A percentile compares a stretch with the other conserved stretches of the same genome.
Conservation (phyloP, 768 basidiomycete genomes). For the Russula virescens region DNA sequence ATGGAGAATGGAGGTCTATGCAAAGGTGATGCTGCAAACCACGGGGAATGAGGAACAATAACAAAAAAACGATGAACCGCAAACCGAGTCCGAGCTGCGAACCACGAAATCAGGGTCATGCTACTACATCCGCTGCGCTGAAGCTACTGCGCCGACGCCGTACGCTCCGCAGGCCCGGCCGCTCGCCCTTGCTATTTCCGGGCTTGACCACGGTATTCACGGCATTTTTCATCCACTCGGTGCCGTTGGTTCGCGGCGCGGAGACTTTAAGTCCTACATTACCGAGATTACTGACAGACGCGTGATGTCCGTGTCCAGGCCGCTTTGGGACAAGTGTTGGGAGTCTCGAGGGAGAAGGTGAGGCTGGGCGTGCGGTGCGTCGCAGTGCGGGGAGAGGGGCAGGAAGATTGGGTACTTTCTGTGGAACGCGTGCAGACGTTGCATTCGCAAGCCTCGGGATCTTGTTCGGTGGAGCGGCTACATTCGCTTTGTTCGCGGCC, state of each 20-base stretch:
- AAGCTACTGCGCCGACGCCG: slow-evolving; percentile 81
- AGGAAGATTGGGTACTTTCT: slow-evolving; percentile 29
- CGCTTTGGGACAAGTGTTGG: slow-evolving; percentile 61
- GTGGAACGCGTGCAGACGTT: slow-evolving; percentile 42
- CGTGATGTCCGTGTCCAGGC: slow-evolving; percentile 36
- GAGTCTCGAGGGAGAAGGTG: slow-evolving; percentile 69
- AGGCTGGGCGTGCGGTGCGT: slow-evolving; percentile 44
- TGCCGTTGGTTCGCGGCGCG: slow-evolving; percentile 31
- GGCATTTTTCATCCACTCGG: slow-evolving; percentile 69
- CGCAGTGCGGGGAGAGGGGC: slow-evolving; percentile 32
- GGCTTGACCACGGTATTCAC: slow-evolving; percentile 64
- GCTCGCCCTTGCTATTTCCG: slow-evolving; percentile 55
- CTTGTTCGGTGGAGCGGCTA: slow-evolving; percentile 35
- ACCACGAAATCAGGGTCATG: slow-evolving; percentile 35
- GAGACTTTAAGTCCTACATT: slow-evolving; percentile 43
- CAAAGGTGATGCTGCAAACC: slow-evolving; percentile 7
- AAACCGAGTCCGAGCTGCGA: slow-evolving; percentile 11
- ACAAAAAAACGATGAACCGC: slow-evolving; percentile 11
- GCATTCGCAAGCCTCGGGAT: slow-evolving; percentile 37
- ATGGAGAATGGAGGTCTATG: slow-evolving; percentile 10
- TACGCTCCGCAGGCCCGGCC: slow-evolving; percentile 68
- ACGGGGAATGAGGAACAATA: slow-evolving; percentile 10
- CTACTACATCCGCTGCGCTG: slow-evolving; percentile 80
- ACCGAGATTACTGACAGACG: slow-evolving; percentile 39
- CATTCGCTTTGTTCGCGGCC: slow-evolving; percentile 27